These are phyloP conservation scores for Linaria vulgaris DNA, from an alignment of 257 asterid genomes.

Conservation along the genomic window DNA sequence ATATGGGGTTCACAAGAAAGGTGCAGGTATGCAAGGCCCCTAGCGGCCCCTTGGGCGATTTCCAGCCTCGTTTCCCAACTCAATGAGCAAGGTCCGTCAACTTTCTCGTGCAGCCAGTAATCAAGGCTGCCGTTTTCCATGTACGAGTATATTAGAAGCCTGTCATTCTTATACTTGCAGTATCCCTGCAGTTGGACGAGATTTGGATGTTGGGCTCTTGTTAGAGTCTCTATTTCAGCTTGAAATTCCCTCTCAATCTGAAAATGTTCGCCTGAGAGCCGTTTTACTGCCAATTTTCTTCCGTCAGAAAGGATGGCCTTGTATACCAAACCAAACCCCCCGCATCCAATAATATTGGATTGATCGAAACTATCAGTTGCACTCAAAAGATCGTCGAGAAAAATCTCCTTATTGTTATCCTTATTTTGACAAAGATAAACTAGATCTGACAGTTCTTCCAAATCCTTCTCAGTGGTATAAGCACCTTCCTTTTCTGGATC, in stretches of 20 bases:
- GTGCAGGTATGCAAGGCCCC: constrained; percentile 82
- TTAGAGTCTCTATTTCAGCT: constrained; percentile 79
- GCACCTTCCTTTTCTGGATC: constrained; percentile 40
- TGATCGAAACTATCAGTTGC: constrained; percentile 68
- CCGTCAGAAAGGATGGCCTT: constrained; percentile 67
- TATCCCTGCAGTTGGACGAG: constrained; percentile 77
- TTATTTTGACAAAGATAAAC: constrained; percentile 59
- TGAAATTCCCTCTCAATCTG: constrained; percentile 76
- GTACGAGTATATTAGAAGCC: constrained; percentile 69
- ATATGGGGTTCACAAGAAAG: constrained; percentile 70
- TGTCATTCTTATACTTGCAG: constrained; percentile 60
- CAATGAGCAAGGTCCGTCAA: constrained; percentile 55
- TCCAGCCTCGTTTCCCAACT: constrained; percentile 66
- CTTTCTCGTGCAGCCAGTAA: constrained; percentile 75
- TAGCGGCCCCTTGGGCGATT: constrained; percentile 67
- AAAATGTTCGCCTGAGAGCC: constrained; percentile 70
- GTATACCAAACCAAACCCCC: constrained; percentile 84
- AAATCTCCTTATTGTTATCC: constrained; percentile 40
- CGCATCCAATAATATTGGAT: constrained; percentile 79
- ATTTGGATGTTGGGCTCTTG: constrained; percentile 71
- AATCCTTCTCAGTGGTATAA: constrained; percentile 33
- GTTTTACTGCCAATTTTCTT: constrained; percentile 67
- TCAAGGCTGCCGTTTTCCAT: constrained; percentile 95
- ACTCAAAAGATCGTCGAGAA: constrained; percentile 60
- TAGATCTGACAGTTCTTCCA: constrained; percentile 48